phyloP scores from a whole-genome alignment of 257 asterid genomes.

The Fraxinus americana region DNA sequence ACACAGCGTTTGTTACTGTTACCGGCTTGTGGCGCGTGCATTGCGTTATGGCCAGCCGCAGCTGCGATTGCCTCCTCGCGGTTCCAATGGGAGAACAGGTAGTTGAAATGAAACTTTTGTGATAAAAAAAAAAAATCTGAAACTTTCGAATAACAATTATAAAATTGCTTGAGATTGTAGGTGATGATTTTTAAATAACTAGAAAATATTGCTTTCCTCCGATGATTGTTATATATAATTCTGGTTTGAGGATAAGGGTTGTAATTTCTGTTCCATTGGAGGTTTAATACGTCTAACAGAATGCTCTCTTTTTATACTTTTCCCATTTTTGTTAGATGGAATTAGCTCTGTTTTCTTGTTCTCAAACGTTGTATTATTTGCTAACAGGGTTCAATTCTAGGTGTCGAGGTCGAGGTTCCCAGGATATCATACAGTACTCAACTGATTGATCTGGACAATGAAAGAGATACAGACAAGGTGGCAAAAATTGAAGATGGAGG shows the following conservation, averaged over 20 bases:
- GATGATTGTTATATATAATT: background rate
- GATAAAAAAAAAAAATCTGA: background rate
- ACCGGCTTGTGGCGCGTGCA: constrained; percentile 91
- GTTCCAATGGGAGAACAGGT: constrained; percentile 98
- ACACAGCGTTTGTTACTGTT: constrained; percentile 72
- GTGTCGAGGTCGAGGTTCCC: constrained; percentile 88
- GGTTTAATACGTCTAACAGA: too few relatives aligned
- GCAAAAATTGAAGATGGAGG: constrained; percentile 58
- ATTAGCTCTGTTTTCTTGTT: constrained; percentile 39
- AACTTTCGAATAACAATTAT: background rate
- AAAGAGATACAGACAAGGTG: constrained; percentile 36
- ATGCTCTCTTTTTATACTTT: background rate
- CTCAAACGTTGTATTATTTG: constrained; percentile 77
- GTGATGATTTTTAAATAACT: background rate
- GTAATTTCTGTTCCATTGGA: background rate
- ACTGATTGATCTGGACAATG: constrained; percentile 41
- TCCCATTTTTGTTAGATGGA: constrained; percentile 32
- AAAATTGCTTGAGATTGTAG: background rate
- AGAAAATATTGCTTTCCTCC: background rate
- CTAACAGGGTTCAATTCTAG: constrained; percentile 99
- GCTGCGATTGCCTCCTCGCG: constrained; percentile 80
- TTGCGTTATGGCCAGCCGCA: constrained; percentile 79
- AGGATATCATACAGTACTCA: constrained; percentile 64
- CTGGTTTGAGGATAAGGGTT: background rate
- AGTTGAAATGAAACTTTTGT: background rate